Conservation (phyloP, 768 basidiomycete species). For the Gymnopilus dilepis region DNA sequence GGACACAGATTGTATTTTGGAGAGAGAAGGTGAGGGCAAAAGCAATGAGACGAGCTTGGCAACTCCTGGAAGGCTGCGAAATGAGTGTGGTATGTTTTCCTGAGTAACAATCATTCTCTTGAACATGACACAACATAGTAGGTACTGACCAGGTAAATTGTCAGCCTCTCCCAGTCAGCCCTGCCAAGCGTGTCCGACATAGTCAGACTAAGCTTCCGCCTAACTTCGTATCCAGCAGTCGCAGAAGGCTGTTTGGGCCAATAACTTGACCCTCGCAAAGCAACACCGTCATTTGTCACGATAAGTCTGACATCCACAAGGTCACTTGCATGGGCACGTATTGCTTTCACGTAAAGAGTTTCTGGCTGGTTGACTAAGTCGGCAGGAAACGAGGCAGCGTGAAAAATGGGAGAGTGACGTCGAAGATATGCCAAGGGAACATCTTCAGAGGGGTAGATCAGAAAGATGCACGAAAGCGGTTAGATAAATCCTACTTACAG, state of each 20-base stretch:
- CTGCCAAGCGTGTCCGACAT: slow-evolving; percentile 32
- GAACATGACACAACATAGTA: neutral
- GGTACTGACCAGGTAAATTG: slow-evolving; percentile 68
- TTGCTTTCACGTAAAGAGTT: slow-evolving; percentile 56
- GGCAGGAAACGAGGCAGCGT: slow-evolving; percentile 32
- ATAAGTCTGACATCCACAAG: slow-evolving; percentile 67
- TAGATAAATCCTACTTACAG: slow-evolving; percentile 6
- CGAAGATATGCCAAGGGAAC: slow-evolving; percentile 64
- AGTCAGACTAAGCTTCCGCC: slow-evolving; percentile 46
- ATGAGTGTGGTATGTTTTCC: slow-evolving; percentile 72
- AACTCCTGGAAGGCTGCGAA: slow-evolving; percentile 57
- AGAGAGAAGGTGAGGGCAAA: slow-evolving; percentile 25
- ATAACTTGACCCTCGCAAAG: slow-evolving; percentile 38
- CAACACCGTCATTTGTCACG: slow-evolving; percentile 38
- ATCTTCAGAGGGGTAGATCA: slow-evolving; percentile 40
- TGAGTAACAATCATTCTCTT: slow-evolving; percentile 31
- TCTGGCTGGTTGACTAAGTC: slow-evolving; percentile 40
- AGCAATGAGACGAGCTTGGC: slow-evolving; percentile 49
- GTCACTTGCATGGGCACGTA: slow-evolving; percentile 54
- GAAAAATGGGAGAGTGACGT: slow-evolving; percentile 41
- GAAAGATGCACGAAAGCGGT: slow-evolving; percentile 16
- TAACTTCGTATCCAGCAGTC: slow-evolving; percentile 67
- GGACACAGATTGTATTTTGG: slow-evolving; percentile 54
- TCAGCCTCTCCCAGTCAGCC: slow-evolving; percentile 65
- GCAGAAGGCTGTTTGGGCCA: slow-evolving; percentile 18